Evolutionary conservation across 257 asterid genomes (phyloP), one percentile per base, ranked within the genome.

Genomic region (Ocimum tenuiflorum): DNA sequence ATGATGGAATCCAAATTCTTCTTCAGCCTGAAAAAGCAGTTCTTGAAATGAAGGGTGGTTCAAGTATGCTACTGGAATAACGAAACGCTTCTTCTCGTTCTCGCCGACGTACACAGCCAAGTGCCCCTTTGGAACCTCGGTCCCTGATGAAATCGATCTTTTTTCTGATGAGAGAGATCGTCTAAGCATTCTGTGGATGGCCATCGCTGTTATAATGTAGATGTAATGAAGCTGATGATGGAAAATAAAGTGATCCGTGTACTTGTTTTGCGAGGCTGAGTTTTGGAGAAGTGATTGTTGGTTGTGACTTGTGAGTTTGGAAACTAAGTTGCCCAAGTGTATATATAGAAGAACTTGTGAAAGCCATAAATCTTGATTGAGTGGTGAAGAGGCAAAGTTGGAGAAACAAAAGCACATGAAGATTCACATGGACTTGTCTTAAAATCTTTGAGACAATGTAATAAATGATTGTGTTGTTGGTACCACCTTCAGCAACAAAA

Each of bases 11-110:
- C 77, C n/a, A n/a, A n/a, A n/a, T n/a, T n/a, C n/a, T n/a, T n/a
- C n/a, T n/a, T n/a, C n/a, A n/a, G n/a, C n/a, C 7, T 15, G 72
- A 8, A 47, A 20, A 3, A 80, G 11, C 54, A 80, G 48, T 0
- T 70, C 69, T 48, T 67, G 82, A 50, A 80, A 80, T 4, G 39
- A 74, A 53, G 82, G 74, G 1, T 74, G 71, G 17, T 67, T 68
- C 72, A 74, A 63, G 47, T 61, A 76, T 3, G 73, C 31, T 7
- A 80, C 5, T 0, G 80, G 80, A n/a, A n/a, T n/a, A n/a, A n/a
- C n/a, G n/a, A n/a, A n/a, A n/a, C n/a, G n/a, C n/a, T n/a, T n/a
- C n/a, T 69, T 60, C 2, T 60, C 38, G 5, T 60, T 46, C 24
- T 17, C 56, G 3, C 75, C 77, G n/a, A 73, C 29, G 14, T 48